These are phyloP conservation scores for Psilocybe cyanescens DNA, from an alignment of 768 basidiomycete genomes.

Conservation along the genomic window DNA sequence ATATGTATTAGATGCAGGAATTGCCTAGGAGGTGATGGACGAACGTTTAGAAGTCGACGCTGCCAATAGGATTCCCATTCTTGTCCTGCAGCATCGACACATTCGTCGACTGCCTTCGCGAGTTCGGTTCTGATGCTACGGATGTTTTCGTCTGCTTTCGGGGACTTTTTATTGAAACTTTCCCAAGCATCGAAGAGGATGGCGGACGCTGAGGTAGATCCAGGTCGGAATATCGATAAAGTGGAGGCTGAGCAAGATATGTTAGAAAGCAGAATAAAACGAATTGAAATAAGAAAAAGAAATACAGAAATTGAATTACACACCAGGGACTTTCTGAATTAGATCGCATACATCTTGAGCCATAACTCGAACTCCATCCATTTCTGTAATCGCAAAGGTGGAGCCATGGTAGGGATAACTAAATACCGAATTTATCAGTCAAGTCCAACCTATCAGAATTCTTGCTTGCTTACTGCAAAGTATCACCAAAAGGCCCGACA, in stretches of 20 bases:
- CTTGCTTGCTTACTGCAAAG: slow-evolving; percentile 65
- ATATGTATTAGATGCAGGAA: background rate
- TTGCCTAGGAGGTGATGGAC: slow-evolving; percentile 21
- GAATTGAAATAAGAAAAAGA: background rate
- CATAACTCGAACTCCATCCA: slow-evolving; percentile 88
- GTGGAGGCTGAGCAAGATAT: slow-evolving; percentile 57
- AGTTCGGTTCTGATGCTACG: slow-evolving; percentile 87
- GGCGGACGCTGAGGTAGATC: slow-evolving; percentile 89
- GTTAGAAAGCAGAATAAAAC: background rate
- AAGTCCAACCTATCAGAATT: background rate
- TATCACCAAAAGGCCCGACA: slow-evolving; percentile 93
- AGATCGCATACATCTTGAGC: slow-evolving; percentile 83
- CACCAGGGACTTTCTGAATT: slow-evolving; percentile 92
- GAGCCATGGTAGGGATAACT: slow-evolving; percentile 84
- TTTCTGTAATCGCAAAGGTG: slow-evolving; percentile 81
- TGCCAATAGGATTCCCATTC: slow-evolving; percentile 95
- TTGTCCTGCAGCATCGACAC: slow-evolving; percentile 90
- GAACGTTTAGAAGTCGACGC: slow-evolving; percentile 79
- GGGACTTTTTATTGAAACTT: slow-evolving; percentile 79
- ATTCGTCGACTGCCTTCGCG: slow-evolving; percentile 85
- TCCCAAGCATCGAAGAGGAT: slow-evolving; percentile 94
- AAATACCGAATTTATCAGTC: background rate
- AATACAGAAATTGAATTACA: background rate
- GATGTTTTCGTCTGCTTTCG: slow-evolving; percentile 93
- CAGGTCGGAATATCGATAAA: slow-evolving; percentile 86